Evolutionary conservation across 1,284 basidiomycete species (phyloP).

Genomic region (Melampsora larici-populina): DNA sequence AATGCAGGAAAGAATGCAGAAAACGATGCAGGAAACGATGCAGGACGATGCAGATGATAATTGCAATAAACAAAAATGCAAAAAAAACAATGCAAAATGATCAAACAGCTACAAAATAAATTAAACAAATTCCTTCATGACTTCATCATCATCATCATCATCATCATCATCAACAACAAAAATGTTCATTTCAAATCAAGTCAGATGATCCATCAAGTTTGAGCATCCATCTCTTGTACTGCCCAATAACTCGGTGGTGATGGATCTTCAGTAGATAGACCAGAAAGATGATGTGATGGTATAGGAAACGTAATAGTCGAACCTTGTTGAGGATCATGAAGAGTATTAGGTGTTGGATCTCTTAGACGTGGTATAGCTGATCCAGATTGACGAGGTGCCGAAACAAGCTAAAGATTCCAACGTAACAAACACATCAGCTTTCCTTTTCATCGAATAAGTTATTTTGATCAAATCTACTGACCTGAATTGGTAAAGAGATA

Average conservation of each 20-base stretch:
- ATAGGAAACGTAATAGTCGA: background rate
- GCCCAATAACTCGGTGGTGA: conserved; percentile 5
- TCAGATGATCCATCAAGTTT: too few relatives aligned
- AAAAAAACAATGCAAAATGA: too few relatives aligned
- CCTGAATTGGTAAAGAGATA: conserved; percentile 17
- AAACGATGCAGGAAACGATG: too few relatives aligned
- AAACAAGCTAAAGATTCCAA: background rate
- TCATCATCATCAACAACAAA: background rate
- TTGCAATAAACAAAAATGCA: too few relatives aligned
- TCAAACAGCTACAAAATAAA: too few relatives aligned
- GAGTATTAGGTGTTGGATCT: background rate
- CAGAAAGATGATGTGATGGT: background rate
- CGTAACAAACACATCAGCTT: background rate
- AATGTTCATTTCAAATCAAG: too few relatives aligned
- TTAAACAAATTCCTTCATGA: too few relatives aligned
- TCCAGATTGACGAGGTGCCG: background rate
- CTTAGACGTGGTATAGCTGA: background rate
- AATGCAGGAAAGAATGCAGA: too few relatives aligned
- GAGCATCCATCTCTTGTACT: conserved; percentile 12
- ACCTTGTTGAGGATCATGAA: background rate
- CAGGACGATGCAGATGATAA: too few relatives aligned
- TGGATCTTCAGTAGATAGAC: too few relatives aligned
- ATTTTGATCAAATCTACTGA: background rate
- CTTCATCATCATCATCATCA: too few relatives aligned
- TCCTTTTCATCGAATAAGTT: background rate